Base-by-base conservation (phyloP, 345 rosid species). In the Arabis alpina region DNA sequence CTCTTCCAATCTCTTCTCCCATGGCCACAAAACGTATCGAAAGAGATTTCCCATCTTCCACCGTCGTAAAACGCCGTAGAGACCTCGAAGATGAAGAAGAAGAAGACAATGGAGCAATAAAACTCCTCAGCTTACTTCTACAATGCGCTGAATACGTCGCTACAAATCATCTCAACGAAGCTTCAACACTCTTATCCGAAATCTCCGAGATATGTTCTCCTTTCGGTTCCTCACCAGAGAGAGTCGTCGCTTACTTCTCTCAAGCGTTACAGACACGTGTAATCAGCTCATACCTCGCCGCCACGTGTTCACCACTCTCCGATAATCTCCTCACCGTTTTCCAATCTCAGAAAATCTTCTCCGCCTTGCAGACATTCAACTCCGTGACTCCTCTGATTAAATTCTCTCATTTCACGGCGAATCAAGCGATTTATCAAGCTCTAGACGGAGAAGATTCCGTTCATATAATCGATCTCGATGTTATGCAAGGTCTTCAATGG, bases 401-500 rank as follows among this genome's bases (percentile, higher is more conserved):
- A 68, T 93, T 93, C 86, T 87, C 94, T 5, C 98, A 93, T 62
- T 93, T 93, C 85, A 93, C 98, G 24, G 98, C 98, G 32, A 91
- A 93, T 59, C 98, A 91, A 77, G 94, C 96, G 0, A 93, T 93
- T 34, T 91, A 86, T 77, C 91, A 93, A 71, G 93, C 97, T 2
- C 62, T 93, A 54, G 87, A 83, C 4, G 94, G 92, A 4, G 89
- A 89, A 58, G 98, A 93, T 41, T 82, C 86, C 25, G 81, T 93
- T 70, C 98, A 93, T 77, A 77, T 93, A 81, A 85, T 93, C 82
- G 98, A 93, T 49, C 84, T 93, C 30, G 98, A 93, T 62, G 86
- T 93, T 37, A 93, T 93, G 97, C 98, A 93, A 56, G 98, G 98
- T 12, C 98, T 93, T 66, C 98, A 93, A 76, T 93, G 98, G 98